Evolutionary conservation across 2,329 filamentous ascomycete species (phyloP), one percentile per base, ranked within the genome.

Genomic region (Colletotrichum godetiae): DNA sequence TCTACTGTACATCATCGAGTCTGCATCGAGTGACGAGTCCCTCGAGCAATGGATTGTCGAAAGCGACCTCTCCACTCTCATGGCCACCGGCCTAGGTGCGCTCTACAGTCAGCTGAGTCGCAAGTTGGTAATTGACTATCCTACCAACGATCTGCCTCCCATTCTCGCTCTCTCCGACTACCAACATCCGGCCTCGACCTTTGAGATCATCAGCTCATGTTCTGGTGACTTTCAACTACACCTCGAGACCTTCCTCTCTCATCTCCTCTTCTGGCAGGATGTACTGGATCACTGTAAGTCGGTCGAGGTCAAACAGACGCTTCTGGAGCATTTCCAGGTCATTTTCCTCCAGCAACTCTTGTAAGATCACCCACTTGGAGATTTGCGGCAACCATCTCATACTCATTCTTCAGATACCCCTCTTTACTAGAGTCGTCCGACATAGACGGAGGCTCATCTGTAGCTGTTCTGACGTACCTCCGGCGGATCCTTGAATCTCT

Each of bases 211-310:
- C 78, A 92, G 91, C 83, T 92, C 94, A 61, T 92, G 93, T 80
- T 92, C 92, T 3, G 86, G 89, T 1, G 91, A 95, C 72, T 95
- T 97, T 75, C 93, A 94, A 78, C 89, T 91, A n/a, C 94, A 98
- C 78, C 90, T 98, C 79, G 92, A 96, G 67, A 97, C 95, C 0
- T 99, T 99, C 79, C 88, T 99, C 55, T 98, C 97, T 0, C 97
- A 98, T 80, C 88, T 99, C 61, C 87, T 97, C 6, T 99, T 99
- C 80, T 99, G 97, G 97, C 97, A 99, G 84, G 97, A 99, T 81
- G 95, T 98, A 42, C 86, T 99, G 74, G 97, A 98, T 81, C 96
- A 98, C 82, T 99, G 97, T 84, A 92, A 92, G 78, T 98, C 96
- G 4, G 88, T 92, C 1, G 96, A 98, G 80, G 95, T 99, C 77